These are phyloP conservation scores for Catharanthus roseus DNA, from an alignment of 257 asterid genomes.

Conservation along the genomic window DNA sequence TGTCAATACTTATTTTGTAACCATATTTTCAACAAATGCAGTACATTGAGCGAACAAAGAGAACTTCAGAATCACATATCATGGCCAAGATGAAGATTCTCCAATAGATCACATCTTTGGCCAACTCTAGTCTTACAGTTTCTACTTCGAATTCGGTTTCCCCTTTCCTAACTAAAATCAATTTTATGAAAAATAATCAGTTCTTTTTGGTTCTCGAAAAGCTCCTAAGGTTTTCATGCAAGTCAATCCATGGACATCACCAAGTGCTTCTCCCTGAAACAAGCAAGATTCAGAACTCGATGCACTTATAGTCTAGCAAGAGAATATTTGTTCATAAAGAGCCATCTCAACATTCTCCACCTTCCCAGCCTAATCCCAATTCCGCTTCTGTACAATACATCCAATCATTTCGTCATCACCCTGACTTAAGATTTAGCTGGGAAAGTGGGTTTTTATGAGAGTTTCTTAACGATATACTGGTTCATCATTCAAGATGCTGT, in stretches of 20 bases:
- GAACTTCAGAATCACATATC: not conserved
- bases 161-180: not conserved
- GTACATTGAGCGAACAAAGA: not conserved
- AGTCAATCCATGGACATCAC: not conserved
- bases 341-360: not conserved
- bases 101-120: not conserved
- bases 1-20: not conserved
- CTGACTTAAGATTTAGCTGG: too few relatives aligned
- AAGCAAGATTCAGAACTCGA: not conserved
- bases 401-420: too few relatives aligned
- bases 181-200: not conserved
- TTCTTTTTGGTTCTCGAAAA: not conserved
- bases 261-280: not conserved
- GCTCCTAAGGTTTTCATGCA: not conserved
- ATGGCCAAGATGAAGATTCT: not conserved
- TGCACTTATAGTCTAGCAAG: not conserved
- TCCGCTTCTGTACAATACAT: not conserved
- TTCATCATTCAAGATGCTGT: constrained; percentile 3
- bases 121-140: not conserved
- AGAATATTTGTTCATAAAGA: not conserved
- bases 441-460: not conserved
- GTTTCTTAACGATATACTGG: not conserved
- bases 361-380: not conserved
- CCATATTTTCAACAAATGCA: not conserved
- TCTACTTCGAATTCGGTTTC: not conserved